These are phyloP conservation scores for Fonsecaea erecta DNA, from an alignment of 2,329 filamentous ascomycete species.

Conservation along the genomic window DNA sequence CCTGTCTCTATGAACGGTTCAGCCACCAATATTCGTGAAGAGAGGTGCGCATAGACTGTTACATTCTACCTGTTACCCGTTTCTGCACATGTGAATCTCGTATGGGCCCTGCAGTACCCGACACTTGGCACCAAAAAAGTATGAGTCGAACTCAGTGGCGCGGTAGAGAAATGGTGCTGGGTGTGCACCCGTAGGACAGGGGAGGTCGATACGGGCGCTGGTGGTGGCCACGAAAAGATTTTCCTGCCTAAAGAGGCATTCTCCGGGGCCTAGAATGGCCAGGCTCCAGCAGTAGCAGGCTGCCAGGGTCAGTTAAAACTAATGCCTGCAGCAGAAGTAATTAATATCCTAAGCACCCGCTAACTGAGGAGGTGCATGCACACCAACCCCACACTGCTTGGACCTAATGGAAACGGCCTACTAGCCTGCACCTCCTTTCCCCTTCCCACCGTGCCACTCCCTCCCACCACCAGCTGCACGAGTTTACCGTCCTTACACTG, in stretches of 20 bases:
- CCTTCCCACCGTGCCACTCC: background rate
- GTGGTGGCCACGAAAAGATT: conserved; percentile 2
- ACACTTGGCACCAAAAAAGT: background rate
- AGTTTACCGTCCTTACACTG: background rate
- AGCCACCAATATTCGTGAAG: background rate
- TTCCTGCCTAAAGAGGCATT: background rate
- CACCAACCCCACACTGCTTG: background rate
- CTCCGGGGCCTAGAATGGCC: background rate
- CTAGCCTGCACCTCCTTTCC: background rate
- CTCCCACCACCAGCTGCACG: conserved; percentile 1
- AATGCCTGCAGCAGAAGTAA: conserved; percentile 1
- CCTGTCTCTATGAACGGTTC: background rate
- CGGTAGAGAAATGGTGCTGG: background rate
- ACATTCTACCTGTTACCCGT: background rate
- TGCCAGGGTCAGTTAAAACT: background rate
- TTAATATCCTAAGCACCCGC: conserved; percentile 3
- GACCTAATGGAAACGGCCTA: no score
- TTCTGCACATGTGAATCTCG: background rate
- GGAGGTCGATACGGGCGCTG: background rate
- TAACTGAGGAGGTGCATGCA: background rate
- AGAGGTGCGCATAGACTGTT: background rate
- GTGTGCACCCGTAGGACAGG: background rate
- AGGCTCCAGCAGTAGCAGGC: background rate
- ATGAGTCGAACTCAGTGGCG: background rate
- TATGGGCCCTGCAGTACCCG: background rate